Base-by-base conservation (phyloP, 2,329 filamentous ascomycete genomes). In the Ophiostoma australiae region DNA sequence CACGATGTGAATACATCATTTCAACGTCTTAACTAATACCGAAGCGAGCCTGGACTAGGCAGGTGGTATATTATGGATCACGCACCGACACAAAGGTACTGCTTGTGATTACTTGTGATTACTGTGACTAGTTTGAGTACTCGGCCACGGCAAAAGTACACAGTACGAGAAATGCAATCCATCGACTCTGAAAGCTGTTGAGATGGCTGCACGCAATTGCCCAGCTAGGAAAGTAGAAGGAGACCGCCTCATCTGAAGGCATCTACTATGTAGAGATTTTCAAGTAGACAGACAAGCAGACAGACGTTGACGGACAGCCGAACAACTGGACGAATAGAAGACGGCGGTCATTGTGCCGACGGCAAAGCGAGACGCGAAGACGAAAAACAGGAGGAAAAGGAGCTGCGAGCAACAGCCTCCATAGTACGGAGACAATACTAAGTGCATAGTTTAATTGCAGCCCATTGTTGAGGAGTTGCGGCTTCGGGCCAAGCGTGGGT, bases 1-100 rank as follows among this genome's bases (percentile, higher is more conserved):
- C 48, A n/a, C 48, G n/a, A n/a, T 55, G 55, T 67, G 70, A 70
- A 20, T 7, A 41, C 39, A 41, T 41, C 39, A 15, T 41, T 58
- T 31, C 41, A 73, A 74, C 48, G 66, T 48, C 7, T 48, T 17
- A n/a, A 20, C 44, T 27, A 68, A 65, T 66, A 23, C 66, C 71
- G 27, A 65, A 65, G 17, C 61, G 31, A 65, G 61, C 61, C 55
- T 65, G 15, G 31, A 65, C 31, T 37, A 37, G 61, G 61, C 61
- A 65, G 61, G 61, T 65, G 33, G 61, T 65, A 65, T 39, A 65
- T 37, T 39, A 41, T 41, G 33, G 31, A 17, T 2, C 31, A 37
- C 17, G 61, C 13, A 48, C 17, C 15, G 44, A 48, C 4, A 20
- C 52, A 58, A 31, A 27, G 23, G 52, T 58, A 27, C 52, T 65